These are phyloP conservation scores for Trichomonas vaginalis DNA, from an alignment of 208 protist genomes.

Conservation along the genomic window DNA sequence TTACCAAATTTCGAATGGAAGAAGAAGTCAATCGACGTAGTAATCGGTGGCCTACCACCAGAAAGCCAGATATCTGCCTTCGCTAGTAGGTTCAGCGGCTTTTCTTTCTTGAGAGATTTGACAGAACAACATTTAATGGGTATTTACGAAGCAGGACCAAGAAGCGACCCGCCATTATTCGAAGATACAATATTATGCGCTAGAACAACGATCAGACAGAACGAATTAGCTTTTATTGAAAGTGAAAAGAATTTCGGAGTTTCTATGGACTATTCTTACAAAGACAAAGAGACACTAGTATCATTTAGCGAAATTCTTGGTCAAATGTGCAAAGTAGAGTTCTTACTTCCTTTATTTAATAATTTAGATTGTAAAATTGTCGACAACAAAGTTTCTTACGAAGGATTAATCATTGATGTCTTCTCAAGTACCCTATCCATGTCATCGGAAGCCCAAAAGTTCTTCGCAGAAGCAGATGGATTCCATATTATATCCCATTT, in stretches of 20 bases:
- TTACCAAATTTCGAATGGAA: neutral
- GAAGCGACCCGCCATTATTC: neutral
- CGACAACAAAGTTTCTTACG: neutral
- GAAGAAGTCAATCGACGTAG: neutral
- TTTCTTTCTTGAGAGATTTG: neutral
- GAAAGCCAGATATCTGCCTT: neutral
- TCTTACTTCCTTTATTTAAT: neutral
- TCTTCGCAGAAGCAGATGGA: neutral
- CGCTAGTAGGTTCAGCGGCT: neutral
- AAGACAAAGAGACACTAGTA: neutral
- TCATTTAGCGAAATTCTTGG: neutral
- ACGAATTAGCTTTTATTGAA: neutral
- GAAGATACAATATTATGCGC: neutral
- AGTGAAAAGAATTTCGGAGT: neutral
- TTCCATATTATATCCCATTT: neutral
- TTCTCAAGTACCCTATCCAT: neutral
- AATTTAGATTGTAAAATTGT: neutral
- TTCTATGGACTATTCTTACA: neutral
- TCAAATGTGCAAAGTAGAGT: neutral
- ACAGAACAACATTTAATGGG: neutral
- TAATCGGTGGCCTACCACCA: neutral
- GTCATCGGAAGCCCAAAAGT: neutral
- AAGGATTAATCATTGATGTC: neutral
- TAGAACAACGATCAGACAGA: neutral
- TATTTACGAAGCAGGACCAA: neutral